Evolutionary conservation across 257 asterid genomes (phyloP).

Genomic region (Solanum appendiculatum): DNA sequence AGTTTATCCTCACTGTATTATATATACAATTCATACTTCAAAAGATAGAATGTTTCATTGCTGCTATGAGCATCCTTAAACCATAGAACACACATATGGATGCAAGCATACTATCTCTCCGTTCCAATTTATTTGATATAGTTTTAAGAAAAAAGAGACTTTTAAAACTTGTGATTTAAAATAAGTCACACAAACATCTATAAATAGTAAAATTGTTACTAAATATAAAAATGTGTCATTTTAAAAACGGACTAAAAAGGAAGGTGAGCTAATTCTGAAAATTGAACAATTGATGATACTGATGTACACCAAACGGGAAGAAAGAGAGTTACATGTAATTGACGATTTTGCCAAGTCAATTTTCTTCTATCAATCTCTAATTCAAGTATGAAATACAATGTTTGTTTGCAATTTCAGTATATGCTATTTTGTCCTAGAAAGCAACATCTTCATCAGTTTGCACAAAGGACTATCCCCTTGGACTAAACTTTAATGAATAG

Average conservation of each 20-base stretch:
- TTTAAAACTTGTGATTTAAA: too few relatives aligned
- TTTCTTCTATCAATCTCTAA: neutral
- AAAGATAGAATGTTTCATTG: neutral
- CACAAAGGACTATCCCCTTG: too few relatives aligned
- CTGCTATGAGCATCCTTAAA: neutral
- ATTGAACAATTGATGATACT: too few relatives aligned
- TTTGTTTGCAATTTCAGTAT: conserved; percentile 11
- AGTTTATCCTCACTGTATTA: neutral
- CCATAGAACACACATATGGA: neutral
- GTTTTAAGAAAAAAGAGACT: too few relatives aligned
- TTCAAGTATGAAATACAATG: conserved; percentile 2
- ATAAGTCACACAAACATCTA: too few relatives aligned
- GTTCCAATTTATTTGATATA: neutral
- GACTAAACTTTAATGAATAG: too few relatives aligned
- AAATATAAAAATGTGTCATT: too few relatives aligned
- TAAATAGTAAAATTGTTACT: too few relatives aligned
- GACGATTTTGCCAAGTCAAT: neutral
- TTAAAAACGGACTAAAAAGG: too few relatives aligned
- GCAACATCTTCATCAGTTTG: neutral
- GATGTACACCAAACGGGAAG: neutral
- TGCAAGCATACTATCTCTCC: too few relatives aligned
- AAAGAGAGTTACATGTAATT: neutral
- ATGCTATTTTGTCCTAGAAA: conserved; percentile 6
- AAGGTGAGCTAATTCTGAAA: too few relatives aligned
- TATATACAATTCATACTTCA: neutral